Base-by-base conservation (phyloP, 768 basidiomycete genomes). In the Phlegmacium glaucopus region DNA sequence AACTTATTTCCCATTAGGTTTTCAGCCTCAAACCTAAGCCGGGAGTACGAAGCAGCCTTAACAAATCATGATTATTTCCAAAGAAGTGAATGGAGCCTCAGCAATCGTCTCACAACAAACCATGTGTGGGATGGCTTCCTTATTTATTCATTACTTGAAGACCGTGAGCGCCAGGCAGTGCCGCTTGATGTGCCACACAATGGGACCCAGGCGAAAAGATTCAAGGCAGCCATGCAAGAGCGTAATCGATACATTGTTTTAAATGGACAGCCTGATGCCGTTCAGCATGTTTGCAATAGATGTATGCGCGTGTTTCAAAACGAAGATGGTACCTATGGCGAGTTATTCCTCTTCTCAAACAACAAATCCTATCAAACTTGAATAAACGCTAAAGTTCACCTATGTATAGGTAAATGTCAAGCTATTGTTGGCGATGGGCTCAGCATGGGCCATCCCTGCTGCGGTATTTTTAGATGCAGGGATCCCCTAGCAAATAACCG, bases 71-170 rank as follows among this genome's bases (percentile, higher is more conserved):
- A 48, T 10, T 44, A 53, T 29, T 38, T 57, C 5, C 32, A 39
- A n/a, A 39, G 32, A 6, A 37, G 16, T 6, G 56, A 51, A 3
- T 67, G 61, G 63, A 42, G 55, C 26, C 58, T 67, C 37, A 50
- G 49, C 1, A 36, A 43, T 12, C 52, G 42, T 30, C 50, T 63
- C 2, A 50, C 56, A 0, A 55, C 56, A 3, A 54, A 64, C 9
- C 61, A 69, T 32, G 57, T 69, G 12, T 69, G 64, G 60, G 60
- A 64, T 51, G 58, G 52, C 0, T 69, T 66, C 39, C 41, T 64
- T 12, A 53, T 61, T 4, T 15, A 54, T 9, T 48, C 61, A 1
- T 54, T 67, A 1, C 58, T 69, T 9, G 52, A 66, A 6, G 59
- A 66, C 41, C 29, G 48, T 16, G 4, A 51, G 1, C 40, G 35